These are phyloP conservation scores for Setaria viridis DNA, from an alignment of 202 grass and related monocot species.

Conservation along the genomic window DNA sequence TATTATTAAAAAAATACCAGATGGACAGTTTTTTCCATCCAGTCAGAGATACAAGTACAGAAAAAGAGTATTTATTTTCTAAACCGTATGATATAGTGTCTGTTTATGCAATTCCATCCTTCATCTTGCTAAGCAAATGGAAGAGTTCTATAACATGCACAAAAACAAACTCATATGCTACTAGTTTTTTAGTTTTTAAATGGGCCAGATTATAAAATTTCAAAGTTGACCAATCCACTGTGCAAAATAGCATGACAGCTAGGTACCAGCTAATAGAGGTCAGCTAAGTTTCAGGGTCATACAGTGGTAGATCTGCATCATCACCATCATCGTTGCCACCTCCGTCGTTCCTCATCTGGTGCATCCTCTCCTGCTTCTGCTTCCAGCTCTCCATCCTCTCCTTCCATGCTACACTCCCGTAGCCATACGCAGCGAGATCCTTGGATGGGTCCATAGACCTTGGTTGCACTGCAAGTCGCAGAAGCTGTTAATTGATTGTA, in stretches of 20 bases:
- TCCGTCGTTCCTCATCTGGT: conserved; percentile 66
- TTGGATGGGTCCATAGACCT: conserved; percentile 96
- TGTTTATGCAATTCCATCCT: not conserved
- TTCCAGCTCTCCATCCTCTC: conserved; percentile 96
- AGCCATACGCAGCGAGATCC: conserved; percentile 86
- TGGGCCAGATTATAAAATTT: not conserved
- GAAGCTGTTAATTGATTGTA: not conserved
- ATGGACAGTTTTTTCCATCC: not conserved
- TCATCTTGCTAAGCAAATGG: not conserved
- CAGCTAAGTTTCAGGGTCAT: conserved; percentile 36
- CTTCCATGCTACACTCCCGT: conserved; percentile 92
- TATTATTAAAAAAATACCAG: conserved; percentile 1
- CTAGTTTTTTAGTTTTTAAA: not conserved
- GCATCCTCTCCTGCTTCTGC: conserved; percentile 85
- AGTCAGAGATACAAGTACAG: conserved; percentile 11
- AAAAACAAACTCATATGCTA: not conserved
- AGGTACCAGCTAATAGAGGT: conserved; percentile 1
- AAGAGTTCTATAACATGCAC: not conserved
- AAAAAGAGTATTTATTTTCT: not conserved
- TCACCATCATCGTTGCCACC: conserved; percentile 53
- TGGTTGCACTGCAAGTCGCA: conserved; percentile 67
- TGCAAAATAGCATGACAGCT: conserved; percentile 7
- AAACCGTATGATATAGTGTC: not conserved
- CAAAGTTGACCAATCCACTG: conserved; percentile 7
- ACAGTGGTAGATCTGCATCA: conserved; percentile 77